Evolutionary conservation across 331 rosid species (phyloP).

Genomic region (Rosa hybrid): DNA sequence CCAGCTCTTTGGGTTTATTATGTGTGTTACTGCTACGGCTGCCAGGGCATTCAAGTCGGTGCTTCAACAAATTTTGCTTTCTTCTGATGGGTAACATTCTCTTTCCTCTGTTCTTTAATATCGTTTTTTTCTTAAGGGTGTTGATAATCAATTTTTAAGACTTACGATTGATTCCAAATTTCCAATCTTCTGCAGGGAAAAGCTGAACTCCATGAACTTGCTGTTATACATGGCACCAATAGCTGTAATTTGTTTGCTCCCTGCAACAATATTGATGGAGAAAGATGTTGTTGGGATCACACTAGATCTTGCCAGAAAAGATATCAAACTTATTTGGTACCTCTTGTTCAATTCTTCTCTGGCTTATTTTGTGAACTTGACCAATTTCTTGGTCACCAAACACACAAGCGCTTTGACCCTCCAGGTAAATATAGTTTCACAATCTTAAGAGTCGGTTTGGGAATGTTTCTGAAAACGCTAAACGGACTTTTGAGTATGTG

Average conservation of each 20-base stretch:
- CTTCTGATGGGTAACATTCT: slow-evolving; percentile 50
- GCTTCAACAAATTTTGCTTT: slow-evolving; percentile 57
- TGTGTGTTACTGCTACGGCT: slow-evolving; percentile 25
- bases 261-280: slow-evolving; percentile 60
- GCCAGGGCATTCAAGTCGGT: slow-evolving; percentile 34
- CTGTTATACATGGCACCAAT: slow-evolving; percentile 69
- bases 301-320: slow-evolving; percentile 48
- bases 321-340: slow-evolving; percentile 51
- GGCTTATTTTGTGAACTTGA: slow-evolving; percentile 52
- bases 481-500: neutral
- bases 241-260: slow-evolving; percentile 47
- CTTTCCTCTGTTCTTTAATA: neutral
- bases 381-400: slow-evolving; percentile 44
- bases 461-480: neutral
- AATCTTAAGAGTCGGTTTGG: neutral
- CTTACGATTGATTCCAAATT: neutral
- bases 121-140: neutral
- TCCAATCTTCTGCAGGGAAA: slow-evolving; percentile 38
- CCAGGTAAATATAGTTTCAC: slow-evolving; percentile 35
- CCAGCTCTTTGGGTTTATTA: slow-evolving; percentile 19
- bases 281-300: slow-evolving; percentile 48
- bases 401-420: slow-evolving; percentile 63
- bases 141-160: neutral
- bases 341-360: slow-evolving; percentile 56
- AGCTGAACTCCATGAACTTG: slow-evolving; percentile 59